These are phyloP conservation scores for Pseudogymnoascus pannorum DNA, from an alignment of 2,329 filamentous ascomycete species.

Conservation along the genomic window DNA sequence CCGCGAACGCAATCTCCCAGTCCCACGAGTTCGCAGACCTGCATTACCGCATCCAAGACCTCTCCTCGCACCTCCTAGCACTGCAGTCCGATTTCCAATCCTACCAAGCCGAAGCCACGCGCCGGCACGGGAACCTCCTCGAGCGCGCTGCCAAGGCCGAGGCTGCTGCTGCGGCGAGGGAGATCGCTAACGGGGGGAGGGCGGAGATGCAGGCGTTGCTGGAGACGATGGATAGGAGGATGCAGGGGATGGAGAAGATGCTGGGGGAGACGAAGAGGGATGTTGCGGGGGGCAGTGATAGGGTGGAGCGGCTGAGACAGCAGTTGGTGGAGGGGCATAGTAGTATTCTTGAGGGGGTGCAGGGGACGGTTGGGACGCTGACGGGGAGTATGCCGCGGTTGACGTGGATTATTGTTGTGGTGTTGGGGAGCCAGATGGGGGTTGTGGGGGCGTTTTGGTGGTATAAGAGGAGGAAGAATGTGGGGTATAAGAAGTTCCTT, in stretches of 20 bases:
- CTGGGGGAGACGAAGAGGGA: background rate
- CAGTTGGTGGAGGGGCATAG: conserved; percentile 5
- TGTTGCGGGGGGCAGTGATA: background rate
- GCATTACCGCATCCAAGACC: conserved; percentile 70
- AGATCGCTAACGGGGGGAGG: conserved; percentile 10
- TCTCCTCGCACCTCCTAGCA: conserved; percentile 60
- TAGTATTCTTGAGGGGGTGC: conserved; percentile 9
- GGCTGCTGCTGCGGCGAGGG: conserved; percentile 15
- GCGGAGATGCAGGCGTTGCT: conserved; percentile 9
- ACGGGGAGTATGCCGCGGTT: background rate
- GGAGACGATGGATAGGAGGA: conserved; percentile 7
- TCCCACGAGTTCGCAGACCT: conserved; percentile 72
- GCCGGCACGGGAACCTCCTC: conserved; percentile 13
- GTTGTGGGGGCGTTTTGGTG: conserved; percentile 22
- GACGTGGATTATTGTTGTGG: conserved; percentile 17
- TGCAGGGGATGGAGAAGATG: conserved; percentile 5
- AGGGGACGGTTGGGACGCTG: background rate
- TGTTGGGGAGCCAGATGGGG: conserved; percentile 24
- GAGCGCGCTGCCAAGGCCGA: conserved; percentile 11
- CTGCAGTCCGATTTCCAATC: conserved; percentile 51
- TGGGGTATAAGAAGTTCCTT: conserved; percentile 28
- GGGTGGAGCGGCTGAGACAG: conserved; percentile 5
- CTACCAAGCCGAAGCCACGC: conserved; percentile 46
- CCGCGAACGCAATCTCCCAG: conserved; percentile 34
- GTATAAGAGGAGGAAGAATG: conserved; percentile 27